phyloP scores from a whole-genome alignment of 2,329 filamentous ascomycete species.

The Diaporthe longicolla region DNA sequence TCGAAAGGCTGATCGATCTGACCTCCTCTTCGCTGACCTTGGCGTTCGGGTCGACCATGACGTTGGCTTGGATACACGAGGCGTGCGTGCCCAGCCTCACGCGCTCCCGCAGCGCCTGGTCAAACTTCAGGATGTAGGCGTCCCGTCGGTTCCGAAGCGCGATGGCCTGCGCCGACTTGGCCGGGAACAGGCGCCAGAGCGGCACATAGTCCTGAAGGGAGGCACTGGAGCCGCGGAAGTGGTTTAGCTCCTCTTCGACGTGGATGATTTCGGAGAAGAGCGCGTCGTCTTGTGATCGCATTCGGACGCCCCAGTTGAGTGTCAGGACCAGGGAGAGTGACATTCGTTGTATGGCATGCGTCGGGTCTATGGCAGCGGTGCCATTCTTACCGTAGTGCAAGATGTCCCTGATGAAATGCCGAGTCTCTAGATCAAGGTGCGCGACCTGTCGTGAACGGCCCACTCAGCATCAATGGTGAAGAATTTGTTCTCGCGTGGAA shows the following conservation, averaged over 20 bases:
- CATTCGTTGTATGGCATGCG: constrained; percentile 64
- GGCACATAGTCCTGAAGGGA: constrained; percentile 15
- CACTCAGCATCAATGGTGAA: background rate
- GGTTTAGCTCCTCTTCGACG: constrained; percentile 72
- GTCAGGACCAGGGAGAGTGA: constrained; percentile 66
- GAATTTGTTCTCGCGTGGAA: too few species aligned
- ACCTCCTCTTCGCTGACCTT: constrained; percentile 17
- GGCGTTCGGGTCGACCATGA: constrained; percentile 60
- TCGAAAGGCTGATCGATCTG: constrained; percentile 49
- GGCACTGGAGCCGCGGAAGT: constrained; percentile 55
- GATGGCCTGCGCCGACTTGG: constrained; percentile 18
- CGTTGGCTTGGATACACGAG: constrained; percentile 13
- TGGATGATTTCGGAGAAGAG: constrained; percentile 75
- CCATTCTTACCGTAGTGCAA: constrained; percentile 70
- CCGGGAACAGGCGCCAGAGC: constrained; percentile 5
- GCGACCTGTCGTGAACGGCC: background rate
- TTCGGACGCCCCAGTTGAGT: constrained; percentile 70
- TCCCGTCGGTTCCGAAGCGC: background rate
- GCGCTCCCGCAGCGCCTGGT: constrained; percentile 9
- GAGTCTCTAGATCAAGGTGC: constrained; percentile 56
- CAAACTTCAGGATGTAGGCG: background rate
- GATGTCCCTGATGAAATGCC: constrained; percentile 73
- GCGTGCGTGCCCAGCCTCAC: constrained; percentile 4
- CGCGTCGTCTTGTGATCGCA: constrained; percentile 53
- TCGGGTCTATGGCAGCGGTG: constrained; percentile 63